A percentile compares a stretch with the other conserved stretches of the same genome.
phyloP scores from a whole-genome alignment of 768 basidiomycete genomes.

The Auriscalpium orientale region DNA sequence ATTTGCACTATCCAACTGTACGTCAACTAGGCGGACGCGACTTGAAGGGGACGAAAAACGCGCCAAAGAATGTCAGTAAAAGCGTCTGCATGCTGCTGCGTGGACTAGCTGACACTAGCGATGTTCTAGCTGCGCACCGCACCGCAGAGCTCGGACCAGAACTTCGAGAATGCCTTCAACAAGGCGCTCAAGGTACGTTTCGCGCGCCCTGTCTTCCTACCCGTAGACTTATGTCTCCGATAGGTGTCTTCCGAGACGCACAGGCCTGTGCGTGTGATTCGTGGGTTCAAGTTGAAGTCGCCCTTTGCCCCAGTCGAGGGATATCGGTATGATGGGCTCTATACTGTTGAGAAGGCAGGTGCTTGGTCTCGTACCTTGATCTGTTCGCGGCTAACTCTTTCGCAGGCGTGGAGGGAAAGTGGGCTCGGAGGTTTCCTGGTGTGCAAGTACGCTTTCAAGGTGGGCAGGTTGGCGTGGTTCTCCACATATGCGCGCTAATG shows the following conservation, averaged over 20 bases:
- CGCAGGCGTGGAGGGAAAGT: constrained; percentile 64
- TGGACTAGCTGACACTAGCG: not conserved
- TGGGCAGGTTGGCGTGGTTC: constrained; percentile 22
- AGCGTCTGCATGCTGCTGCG: not conserved
- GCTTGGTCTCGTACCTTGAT: not conserved
- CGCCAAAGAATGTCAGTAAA: constrained; percentile 77
- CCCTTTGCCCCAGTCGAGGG: constrained; percentile 76
- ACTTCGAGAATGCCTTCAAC: constrained; percentile 69
- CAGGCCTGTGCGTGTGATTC: constrained; percentile 80
- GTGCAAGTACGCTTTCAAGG: constrained; percentile 83
- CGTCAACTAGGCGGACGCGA: constrained; percentile 63
- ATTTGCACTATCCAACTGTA: not conserved
- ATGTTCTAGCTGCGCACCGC: constrained; percentile 73
- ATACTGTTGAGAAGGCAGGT: constrained; percentile 62
- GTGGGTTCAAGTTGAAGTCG: constrained; percentile 72
- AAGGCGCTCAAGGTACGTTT: constrained; percentile 50
- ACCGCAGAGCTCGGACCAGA: constrained; percentile 78
- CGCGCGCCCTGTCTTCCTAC: not conserved
- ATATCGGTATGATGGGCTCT: constrained; percentile 86
- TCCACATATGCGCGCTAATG: not conserved
- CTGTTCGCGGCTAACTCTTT: not conserved
- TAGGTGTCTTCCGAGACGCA: constrained; percentile 73
- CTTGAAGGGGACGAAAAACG: constrained; percentile 72
- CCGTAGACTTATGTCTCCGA: not conserved
- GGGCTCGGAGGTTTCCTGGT: constrained; percentile 71